phyloP scores from a whole-genome alignment of 192 early-diverging fungal genomes.

The Coemansia biformis region DNA sequence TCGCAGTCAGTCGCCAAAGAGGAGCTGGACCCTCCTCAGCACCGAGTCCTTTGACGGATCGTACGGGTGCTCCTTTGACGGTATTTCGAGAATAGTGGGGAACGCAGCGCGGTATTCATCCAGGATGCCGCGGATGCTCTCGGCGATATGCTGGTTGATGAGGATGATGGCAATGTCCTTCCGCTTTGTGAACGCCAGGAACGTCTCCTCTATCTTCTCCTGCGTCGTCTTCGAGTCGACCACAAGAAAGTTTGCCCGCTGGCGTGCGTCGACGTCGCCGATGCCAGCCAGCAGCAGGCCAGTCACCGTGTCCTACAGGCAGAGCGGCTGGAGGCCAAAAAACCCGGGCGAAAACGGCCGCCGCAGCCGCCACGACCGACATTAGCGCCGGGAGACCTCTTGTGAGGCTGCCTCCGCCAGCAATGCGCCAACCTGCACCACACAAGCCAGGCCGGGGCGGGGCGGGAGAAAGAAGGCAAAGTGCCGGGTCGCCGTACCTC shows the following conservation, averaged over 20 bases:
- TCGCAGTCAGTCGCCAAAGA: conserved; percentile 64
- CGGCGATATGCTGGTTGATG: conserved; percentile 96
- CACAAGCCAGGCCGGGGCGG: too few relatives aligned
- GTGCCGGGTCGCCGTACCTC: conserved; percentile 18
- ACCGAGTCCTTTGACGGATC: conserved; percentile 84
- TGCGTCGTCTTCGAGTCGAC: conserved; percentile 85
- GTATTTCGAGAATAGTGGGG: conserved; percentile 97
- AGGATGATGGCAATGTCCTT: conserved; percentile 98
- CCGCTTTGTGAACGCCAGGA: conserved; percentile 80
- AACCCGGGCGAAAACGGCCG: background rate
- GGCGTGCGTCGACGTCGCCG: conserved; percentile 89
- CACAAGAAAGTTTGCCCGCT: conserved; percentile 92
- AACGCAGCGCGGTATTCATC: conserved; percentile 90
- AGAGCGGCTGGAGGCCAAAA: background rate
- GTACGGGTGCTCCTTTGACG: conserved; percentile 99
- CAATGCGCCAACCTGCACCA: too few relatives aligned
- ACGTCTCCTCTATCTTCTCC: conserved; percentile 68
- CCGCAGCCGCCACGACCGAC: background rate
- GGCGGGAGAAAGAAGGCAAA: too few relatives aligned
- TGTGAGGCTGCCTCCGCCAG: too few relatives aligned
- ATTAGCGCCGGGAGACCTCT: too few relatives aligned
- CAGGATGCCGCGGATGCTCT: conserved; percentile 82
- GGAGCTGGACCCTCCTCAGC: conserved; percentile 71
- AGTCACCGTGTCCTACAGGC: conserved; percentile 79
- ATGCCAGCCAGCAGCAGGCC: conserved; percentile 96